Evolutionary conservation across 331 rosid genomes (phyloP), one percentile per base, ranked within the genome.

Genomic region (Stylosanthes scabra): DNA sequence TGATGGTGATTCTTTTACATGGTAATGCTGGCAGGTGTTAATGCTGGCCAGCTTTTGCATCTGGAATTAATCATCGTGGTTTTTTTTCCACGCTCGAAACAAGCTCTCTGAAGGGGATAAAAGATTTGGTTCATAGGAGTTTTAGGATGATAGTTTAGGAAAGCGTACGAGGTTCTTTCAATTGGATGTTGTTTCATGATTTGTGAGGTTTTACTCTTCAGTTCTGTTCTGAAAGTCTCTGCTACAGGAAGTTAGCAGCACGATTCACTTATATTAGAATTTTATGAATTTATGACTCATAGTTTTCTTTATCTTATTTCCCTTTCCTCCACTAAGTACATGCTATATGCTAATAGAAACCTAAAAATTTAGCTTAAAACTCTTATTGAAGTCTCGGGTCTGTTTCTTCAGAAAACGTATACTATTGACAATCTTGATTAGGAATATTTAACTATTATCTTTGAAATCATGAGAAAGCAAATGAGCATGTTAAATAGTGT

Each of bases 381-480:
- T 14, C 57, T 2, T n/a, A 1, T 52, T n/a, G 28, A 14, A 14
- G 16, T 52, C 28, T 5, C 27, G 6, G 16, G 16, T 5, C 3
- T 52, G 58, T 52, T 52, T 14, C 10, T 15, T 52, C 27, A 52
- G 14, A 1, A 15, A 14, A 7, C 5, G 8, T 52, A 52, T n/a
- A 14, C 55, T 50, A 52, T n/a, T 52, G 28, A 14, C 25, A 50
- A 13, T 50, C 25, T 13, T 0, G 58, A 51, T 20, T 51, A 51
- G 58, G 27, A n/a, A 14, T 51, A 28, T 4, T 56, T 20, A 56
- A 25, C n/a, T 25, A 9, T 25, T 14, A 25, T 7, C 61, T 56
- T 25, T 25, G 66, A 61, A 37, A 37, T 46, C 47, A 61, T 14
- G 7, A 59, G 39, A 59, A 58, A 28, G 63, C 39, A 59, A 57